Conservation (phyloP, 345 rosid species). For the Sisymbrium altissimum region DNA sequence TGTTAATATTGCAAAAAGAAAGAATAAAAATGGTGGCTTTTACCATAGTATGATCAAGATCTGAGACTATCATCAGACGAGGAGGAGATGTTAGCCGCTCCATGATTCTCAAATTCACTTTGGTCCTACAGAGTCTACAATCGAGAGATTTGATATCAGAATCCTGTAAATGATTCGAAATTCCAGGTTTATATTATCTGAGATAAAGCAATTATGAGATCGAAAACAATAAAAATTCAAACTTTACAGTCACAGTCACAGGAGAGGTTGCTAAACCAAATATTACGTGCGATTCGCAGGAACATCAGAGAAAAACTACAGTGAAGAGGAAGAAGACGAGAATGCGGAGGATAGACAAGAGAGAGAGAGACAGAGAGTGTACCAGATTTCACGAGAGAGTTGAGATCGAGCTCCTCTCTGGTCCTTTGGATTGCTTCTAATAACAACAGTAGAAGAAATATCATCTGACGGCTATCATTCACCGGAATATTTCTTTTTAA, state of each 20-base stretch:
- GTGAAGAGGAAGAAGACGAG: background rate
- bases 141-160: background rate
- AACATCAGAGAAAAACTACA: background rate
- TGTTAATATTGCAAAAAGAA: no score
- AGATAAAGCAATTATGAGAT: no score
- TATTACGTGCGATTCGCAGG: background rate
- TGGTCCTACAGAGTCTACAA: constrained; percentile 1
- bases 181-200: no score
- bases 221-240: background rate
- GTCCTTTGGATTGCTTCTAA: background rate
- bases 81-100: constrained; percentile 63
- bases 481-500: background rate
- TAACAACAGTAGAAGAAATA: no score
- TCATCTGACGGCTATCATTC: background rate
- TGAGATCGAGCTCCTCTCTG: background rate
- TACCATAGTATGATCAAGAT: constrained; percentile 98
- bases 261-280: background rate
- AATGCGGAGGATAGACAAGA: background rate
- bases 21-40: background rate
- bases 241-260: background rate
- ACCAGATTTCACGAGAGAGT: background rate
- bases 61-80: constrained; percentile 92
- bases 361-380: background rate
- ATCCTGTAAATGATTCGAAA: background rate
- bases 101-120: constrained; percentile 39